Evolutionary conservation across 768 basidiomycete genomes (phyloP), one percentile per base, ranked within the genome.

Genomic region (Cystofilobasidium bisporidii): DNA sequence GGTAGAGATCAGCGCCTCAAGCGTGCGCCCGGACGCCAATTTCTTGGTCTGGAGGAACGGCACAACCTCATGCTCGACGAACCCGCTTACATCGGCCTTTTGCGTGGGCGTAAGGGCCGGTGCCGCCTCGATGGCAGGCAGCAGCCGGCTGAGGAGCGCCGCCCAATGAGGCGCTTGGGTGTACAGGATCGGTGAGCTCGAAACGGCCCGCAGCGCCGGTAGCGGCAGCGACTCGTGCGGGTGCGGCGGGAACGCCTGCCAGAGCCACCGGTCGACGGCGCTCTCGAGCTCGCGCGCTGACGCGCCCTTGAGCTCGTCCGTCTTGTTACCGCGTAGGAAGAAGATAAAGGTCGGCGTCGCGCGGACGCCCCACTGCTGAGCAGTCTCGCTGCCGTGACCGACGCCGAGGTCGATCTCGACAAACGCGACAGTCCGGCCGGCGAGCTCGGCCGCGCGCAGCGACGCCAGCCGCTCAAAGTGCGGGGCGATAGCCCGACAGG

Each of bases 301-400:
- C 1, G 83, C 86, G 0, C 90, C 90, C 72, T 84, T 86, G 62
- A 91, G 61, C 72, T 90, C 88, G 38, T 84, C 79, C 6, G 82
- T 78, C 87, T 90, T 71, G 18, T 55, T 17, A 20, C 86, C 89
- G 68, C 88, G 81, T 69, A 86, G 76, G 79, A 91, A 97, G 78
- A 96, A 92, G 47, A 88, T 78, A 73, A 97, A 94, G 0, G 90
- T 92, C 8, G 92, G 93, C 2, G 89, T 94, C 22, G 82, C 91
- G 20, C 81, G 76, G 0, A 96, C 83, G 18, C 82, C 80, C 79
- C 83, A 87, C 75, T 85, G 80, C 1, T 76, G 69, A 0, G 86
- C 88, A 20, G 94, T 77, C 63, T 79, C 78, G 3, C 76, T 73
- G 0, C 87, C 87, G 76, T 83, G 76, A 0, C 87, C 88, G 17